A percentile compares a stretch with the other conserved stretches of the same genome.
These are phyloP conservation scores for Fusarium nematophilum DNA, from an alignment of 2,329 filamentous ascomycete species.

Conservation along the genomic window DNA sequence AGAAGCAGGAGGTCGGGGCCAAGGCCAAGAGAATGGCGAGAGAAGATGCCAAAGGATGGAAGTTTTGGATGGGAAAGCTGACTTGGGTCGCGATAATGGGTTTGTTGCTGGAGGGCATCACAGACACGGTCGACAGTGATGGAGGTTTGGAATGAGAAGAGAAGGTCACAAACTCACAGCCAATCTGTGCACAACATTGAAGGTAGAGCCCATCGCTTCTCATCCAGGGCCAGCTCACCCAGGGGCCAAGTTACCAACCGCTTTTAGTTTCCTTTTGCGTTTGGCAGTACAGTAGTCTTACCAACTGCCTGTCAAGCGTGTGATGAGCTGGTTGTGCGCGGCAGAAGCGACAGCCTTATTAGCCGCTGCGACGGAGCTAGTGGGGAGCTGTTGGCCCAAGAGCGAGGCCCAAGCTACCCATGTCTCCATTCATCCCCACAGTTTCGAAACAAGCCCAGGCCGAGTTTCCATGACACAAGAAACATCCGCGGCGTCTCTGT, in stretches of 20 bases:
- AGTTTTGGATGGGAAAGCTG: neutral
- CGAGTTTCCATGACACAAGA: conserved; percentile 2
- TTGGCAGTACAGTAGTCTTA: too few species aligned
- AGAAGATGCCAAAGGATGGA: conserved; percentile 11
- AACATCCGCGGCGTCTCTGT: conserved; percentile 12
- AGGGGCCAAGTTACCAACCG: too few species aligned
- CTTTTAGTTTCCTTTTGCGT: too few species aligned
- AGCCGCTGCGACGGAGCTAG: too few species aligned
- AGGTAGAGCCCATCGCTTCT: too few species aligned
- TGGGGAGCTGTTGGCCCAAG: too few species aligned
- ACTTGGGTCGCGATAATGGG: conserved; percentile 16
- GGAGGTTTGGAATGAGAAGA: neutral
- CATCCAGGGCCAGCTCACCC: too few species aligned
- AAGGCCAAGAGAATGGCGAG: conserved; percentile 16
- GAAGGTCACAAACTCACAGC: neutral
- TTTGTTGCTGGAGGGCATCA: neutral
- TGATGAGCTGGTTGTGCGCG: too few species aligned
- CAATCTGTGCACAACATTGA: neutral
- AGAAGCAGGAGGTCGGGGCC: conserved; percentile 12
- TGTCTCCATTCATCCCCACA: too few species aligned
- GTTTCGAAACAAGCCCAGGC: conserved; percentile 7
- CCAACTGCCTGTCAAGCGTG: too few species aligned
- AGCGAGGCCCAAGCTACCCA: too few species aligned
- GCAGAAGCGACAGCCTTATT: too few species aligned
- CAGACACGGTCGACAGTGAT: neutral